Evolutionary conservation across 441 rosid species (phyloP).

Genomic region (Pelargonium myrrhifolium): DNA sequence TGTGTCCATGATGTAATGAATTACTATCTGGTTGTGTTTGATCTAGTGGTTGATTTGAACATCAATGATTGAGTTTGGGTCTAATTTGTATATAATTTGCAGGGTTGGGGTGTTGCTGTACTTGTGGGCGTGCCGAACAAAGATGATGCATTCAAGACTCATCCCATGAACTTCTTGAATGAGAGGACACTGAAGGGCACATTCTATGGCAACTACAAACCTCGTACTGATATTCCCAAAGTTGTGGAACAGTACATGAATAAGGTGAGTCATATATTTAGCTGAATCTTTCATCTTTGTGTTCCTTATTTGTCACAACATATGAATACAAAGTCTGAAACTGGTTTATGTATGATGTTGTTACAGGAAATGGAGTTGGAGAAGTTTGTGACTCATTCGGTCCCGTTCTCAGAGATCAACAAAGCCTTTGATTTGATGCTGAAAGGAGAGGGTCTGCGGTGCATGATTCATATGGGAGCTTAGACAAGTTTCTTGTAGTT

Average conservation of each 20-base stretch:
- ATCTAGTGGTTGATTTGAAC: too few relatives aligned
- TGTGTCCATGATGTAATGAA: constrained; percentile 29
- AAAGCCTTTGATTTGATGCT: constrained; percentile 36
- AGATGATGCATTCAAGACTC: constrained; percentile 71
- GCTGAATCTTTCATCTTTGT: too few relatives aligned
- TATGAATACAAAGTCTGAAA: too few relatives aligned
- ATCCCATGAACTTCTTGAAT: constrained; percentile 55
- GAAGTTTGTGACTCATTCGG: constrained; percentile 32
- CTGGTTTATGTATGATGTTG: not conserved
- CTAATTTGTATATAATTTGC: not conserved
- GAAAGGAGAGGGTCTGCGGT: constrained; percentile 31
- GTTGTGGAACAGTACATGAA: constrained; percentile 78
- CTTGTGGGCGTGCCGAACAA: constrained; percentile 81
- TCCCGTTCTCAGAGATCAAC: constrained; percentile 37
- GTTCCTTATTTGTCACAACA: not conserved
- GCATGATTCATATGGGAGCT: constrained; percentile 25
- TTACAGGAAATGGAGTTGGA: constrained; percentile 31
- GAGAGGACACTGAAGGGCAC: constrained; percentile 87
- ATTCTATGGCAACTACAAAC: constrained; percentile 86
- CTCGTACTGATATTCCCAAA: constrained; percentile 62
- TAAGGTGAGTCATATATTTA: too few relatives aligned
- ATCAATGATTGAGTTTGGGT: not conserved
- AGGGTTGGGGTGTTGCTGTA: constrained; percentile 98
- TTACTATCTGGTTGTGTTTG: too few relatives aligned
- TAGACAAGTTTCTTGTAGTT: not conserved